Evolutionary conservation across 2,329 filamentous ascomycete species (phyloP).

Genomic region (Hansfordia pulvinata): DNA sequence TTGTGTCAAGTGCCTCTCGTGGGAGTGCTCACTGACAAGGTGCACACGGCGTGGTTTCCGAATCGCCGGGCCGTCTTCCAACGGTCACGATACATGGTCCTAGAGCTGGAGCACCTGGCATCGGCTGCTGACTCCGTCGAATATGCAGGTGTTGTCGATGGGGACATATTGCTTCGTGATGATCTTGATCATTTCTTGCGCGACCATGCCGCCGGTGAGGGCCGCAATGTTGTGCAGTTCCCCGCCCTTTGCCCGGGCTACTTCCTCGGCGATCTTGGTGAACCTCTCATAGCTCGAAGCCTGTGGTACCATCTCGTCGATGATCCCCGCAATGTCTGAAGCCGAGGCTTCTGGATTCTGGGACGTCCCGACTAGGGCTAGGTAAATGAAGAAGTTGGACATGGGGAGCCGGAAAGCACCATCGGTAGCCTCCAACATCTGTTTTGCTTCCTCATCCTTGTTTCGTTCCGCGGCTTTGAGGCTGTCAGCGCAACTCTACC

Average conservation of each 20-base stretch:
- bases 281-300: conserved; percentile 36
- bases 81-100: too few species aligned
- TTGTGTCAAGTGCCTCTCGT: too few species aligned
- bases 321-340: conserved; percentile 37
- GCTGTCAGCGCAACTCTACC: too few species aligned
- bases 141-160: conserved; percentile 57
- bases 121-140: conserved; percentile 52
- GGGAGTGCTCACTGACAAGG: too few species aligned
- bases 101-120: conserved; percentile 44
- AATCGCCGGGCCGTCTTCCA: too few species aligned
- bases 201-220: conserved; percentile 77
- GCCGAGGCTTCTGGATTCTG: conserved; percentile 28
- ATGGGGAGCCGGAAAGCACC: conserved; percentile 25
- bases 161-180: conserved; percentile 62
- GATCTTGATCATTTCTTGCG: conserved; percentile 94
- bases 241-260: conserved; percentile 63
- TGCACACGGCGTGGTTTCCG: conserved; percentile 8
- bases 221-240: conserved; percentile 91
- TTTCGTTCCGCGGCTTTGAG: conserved; percentile 41
- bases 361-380: conserved; percentile 45
- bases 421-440: conserved; percentile 20
- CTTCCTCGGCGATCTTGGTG: conserved; percentile 44
- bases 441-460: conserved; percentile 37
- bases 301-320: conserved; percentile 29
- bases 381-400: conserved; percentile 56